Evolutionary conservation across 2,329 filamentous ascomycete genomes (phyloP), one percentile per base, ranked within the genome.

Genomic region (Lasiodiplodia hormozganensis): DNA sequence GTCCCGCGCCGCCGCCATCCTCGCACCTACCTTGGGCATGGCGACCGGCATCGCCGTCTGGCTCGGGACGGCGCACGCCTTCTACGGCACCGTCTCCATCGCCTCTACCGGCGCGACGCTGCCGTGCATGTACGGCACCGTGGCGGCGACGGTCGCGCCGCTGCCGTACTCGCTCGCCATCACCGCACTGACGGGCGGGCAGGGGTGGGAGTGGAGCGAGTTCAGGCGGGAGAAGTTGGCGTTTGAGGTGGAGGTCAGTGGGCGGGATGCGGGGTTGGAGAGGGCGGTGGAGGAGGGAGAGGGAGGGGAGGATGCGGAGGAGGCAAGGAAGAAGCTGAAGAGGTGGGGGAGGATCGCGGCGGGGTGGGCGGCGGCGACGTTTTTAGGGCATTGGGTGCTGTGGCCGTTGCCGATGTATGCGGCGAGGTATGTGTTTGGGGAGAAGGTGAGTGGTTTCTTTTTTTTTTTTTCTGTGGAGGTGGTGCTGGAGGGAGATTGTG

Each of bases 321-420:
- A 70, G 4, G 60, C 69, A 16, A 68, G 70, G 38, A 74, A 77
- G 1, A 77, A 78, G 2, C 71, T 85, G 18, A 85, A 83, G 70
- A 76, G 80, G 47, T 86, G 84, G 85, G 80, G 80, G 1, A 76
- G 76, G 0, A 82, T 84, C 60, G 82, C 83, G 0, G 78, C 82
- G 0, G 75, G 80, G 8, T 85, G 84, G 85, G 79, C 84, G 0
- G 70, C 79, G 0, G 84, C 83, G 0, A 86, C 85, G 0, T 86
- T 86, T 65, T 67, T 86, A 0, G 85, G 85, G 0, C 84, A 86
- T 65, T 86, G 83, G 84, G 83, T 87, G 1, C 69, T 87, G 2
- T 87, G 85, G 84, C 85, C 85, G 0, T 75, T 87, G 54, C 85
- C 85, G 0, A 87, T 87, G 84, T 87, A 87, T 70, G 85, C 81